Base-by-base conservation (phyloP, 2,329 filamentous ascomycete species). In the Talaromyces sp. region DNA sequence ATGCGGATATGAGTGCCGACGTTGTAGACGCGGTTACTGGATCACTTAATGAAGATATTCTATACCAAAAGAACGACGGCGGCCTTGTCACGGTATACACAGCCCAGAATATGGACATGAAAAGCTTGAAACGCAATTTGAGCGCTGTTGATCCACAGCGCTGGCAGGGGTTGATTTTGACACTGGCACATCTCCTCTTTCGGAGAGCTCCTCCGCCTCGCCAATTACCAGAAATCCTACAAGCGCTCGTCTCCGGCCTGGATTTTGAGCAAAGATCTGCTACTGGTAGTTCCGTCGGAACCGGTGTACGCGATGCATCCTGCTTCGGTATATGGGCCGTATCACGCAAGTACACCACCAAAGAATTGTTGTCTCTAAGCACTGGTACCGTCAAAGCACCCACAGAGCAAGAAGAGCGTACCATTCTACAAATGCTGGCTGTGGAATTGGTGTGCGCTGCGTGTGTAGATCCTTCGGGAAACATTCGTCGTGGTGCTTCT, bases 261-360 rank as follows among this genome's bases (percentile, higher is more conserved):
- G 88, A 88, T 0, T 99, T 98, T 73, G 93, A 99, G 76, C 92
- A 97, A 72, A 86, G 93, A 66, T 91, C 90, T 54, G 86, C 92
- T 0, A 92, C 92, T 2, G 94, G 95, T n/a, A 88, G 86, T 13
- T 93, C 92, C 2, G 83, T 94, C 11, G 95, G 95, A 1, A 90
- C 91, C 1, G 97, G 96, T 70, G 93, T 99, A 17, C 88, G 95
- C 56, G 95, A 99, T 79, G 94, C 95, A 13, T 92, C 95, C 2
- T 97, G 93, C 75, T 99, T 98, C 75, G 95, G 95, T 6, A 89
- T 98, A 27, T 99, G 95, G 95, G 91, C 93, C 1, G 77, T 98
- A 7, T 92, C 94, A 25, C 86, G 95, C 64, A 89, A 94, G 63
- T 99, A 98, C 72, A 88, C 87, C 1, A 97, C 93, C 0, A 74